phyloP scores from a whole-genome alignment of 1,139 yeast genomes.

The Sugiyamaella castrensis region DNA sequence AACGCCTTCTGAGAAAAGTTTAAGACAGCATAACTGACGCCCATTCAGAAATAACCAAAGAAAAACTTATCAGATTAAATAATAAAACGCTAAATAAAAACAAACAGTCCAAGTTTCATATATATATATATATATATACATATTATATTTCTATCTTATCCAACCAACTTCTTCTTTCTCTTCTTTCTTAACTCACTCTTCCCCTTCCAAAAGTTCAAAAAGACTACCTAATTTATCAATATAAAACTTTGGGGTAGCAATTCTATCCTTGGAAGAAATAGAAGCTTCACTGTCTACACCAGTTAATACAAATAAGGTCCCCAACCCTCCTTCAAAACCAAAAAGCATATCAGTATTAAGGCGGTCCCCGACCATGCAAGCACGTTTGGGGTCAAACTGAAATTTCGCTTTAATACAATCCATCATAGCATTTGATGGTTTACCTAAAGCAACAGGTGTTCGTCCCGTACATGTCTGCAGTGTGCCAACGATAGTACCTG shows the following conservation, averaged over 20 bases:
- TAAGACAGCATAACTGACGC: too few species aligned
- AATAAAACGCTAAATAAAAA: background rate
- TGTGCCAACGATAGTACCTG: constrained; percentile 85
- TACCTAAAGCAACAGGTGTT: constrained; percentile 79
- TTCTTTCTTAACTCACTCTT: background rate
- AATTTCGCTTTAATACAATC: constrained; percentile 77
- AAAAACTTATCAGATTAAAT: too few species aligned
- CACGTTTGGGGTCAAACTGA: constrained; percentile 54
- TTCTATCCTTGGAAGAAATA: constrained; percentile 45
- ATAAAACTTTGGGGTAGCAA: constrained; percentile 61
- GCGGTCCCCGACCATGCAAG: constrained; percentile 95
- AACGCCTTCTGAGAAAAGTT: too few species aligned
- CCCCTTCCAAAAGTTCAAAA: constrained; percentile 26
- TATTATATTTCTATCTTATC: background rate
- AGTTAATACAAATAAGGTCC: constrained; percentile 79
- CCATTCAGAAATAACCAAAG: too few species aligned
- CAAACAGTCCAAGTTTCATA: too few species aligned
- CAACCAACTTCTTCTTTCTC: too few species aligned
- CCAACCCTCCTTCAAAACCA: constrained; percentile 81
- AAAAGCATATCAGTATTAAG: constrained; percentile 92
- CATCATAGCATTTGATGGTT: constrained; percentile 89
- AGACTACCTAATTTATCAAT: constrained; percentile 76
- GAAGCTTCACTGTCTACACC: constrained; percentile 80
- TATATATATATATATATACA: too few species aligned
- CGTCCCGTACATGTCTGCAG: constrained; percentile 77